A percentile compares a stretch with the other conserved stretches of the same genome.
These are phyloP conservation scores for Cryptococcus hybrid DNA, from an alignment of 1,284 basidiomycete genomes.

Conservation along the genomic window DNA sequence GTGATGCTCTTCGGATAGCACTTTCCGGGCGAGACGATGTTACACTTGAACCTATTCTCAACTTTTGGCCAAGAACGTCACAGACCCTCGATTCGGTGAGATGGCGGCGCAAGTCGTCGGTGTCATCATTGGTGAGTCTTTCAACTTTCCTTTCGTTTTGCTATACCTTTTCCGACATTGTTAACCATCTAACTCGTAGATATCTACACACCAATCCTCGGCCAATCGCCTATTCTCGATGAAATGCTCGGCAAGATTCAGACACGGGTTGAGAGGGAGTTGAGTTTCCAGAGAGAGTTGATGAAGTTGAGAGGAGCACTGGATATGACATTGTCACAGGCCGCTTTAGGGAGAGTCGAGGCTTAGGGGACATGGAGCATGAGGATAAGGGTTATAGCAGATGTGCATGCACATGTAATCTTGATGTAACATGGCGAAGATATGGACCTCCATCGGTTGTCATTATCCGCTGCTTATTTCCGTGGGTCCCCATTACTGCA, in stretches of 20 bases:
- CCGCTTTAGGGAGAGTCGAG: slow-evolving; percentile 24
- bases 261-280: slow-evolving; percentile 78
- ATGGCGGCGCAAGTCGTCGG: slow-evolving; percentile 79
- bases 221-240: slow-evolving; percentile 92
- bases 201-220: slow-evolving; percentile 85
- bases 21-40: slow-evolving; percentile 91
- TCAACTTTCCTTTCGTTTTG: background rate
- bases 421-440: background rate
- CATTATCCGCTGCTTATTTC: background rate
- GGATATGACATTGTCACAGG: slow-evolving; percentile 80
- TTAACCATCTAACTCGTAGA: slow-evolving; percentile 55
- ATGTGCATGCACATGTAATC: background rate
- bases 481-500: no score
- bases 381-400: background rate
- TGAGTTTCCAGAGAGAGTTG: slow-evolving; percentile 87
- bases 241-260: slow-evolving; percentile 77
- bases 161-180: background rate
- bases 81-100: slow-evolving; percentile 87
- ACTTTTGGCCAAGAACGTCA: slow-evolving; percentile 81
- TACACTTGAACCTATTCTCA: slow-evolving; percentile 84
- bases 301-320: slow-evolving; percentile 80
- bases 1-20: slow-evolving; percentile 84
- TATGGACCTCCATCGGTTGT: background rate
- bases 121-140: slow-evolving; percentile 73
- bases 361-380: background rate